Percentiles rank a stretch among this genome's conserved stretches.
These are phyloP conservation scores for Pythium phragmitis DNA, from an alignment of 352 stramenopile genomes.

Conservation along the genomic window DNA sequence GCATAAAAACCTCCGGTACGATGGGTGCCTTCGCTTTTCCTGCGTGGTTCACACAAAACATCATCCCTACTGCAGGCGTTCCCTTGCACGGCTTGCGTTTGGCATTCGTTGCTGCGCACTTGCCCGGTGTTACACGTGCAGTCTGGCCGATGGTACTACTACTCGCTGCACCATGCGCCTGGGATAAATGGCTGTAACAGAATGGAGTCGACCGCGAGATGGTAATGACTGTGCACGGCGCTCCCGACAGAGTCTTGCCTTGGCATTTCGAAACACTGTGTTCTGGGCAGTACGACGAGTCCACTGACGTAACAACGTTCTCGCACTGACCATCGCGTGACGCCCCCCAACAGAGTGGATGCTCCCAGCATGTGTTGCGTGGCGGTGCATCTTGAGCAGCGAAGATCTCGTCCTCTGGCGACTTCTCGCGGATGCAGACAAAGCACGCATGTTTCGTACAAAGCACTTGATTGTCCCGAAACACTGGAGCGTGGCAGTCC, in stretches of 20 bases:
- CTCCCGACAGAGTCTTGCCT: constrained; percentile 31
- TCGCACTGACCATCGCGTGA: constrained; percentile 33
- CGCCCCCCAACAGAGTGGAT: constrained; percentile 52
- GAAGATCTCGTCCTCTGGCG: constrained; percentile 11
- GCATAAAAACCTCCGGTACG: not conserved
- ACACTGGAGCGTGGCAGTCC: constrained; percentile 18
- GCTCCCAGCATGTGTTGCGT: constrained; percentile 48
- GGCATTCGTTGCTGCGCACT: constrained; percentile 27
- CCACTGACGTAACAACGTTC: constrained; percentile 32
- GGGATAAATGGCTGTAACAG: constrained; percentile 8
- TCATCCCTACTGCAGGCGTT: constrained; percentile 24
- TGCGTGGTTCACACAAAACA: constrained; percentile 44
- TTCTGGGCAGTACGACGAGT: constrained; percentile 43
- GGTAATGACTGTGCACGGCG: constrained; percentile 35
- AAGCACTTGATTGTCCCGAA: constrained; percentile 34
- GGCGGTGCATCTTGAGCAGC: constrained; percentile 41
- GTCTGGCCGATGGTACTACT: not conserved
- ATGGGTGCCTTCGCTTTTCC: not conserved
- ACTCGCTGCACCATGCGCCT: not conserved
- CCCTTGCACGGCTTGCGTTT: constrained; percentile 52
- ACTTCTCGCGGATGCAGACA: constrained; percentile 37
- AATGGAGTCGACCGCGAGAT: constrained; percentile 24
- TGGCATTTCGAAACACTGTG: constrained; percentile 25
- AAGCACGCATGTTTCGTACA: constrained; percentile 62
- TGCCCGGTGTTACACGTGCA: not conserved